Conservation (phyloP, 2,329 filamentous ascomycete genomes). For the Scolecobasidium constrictum region DNA sequence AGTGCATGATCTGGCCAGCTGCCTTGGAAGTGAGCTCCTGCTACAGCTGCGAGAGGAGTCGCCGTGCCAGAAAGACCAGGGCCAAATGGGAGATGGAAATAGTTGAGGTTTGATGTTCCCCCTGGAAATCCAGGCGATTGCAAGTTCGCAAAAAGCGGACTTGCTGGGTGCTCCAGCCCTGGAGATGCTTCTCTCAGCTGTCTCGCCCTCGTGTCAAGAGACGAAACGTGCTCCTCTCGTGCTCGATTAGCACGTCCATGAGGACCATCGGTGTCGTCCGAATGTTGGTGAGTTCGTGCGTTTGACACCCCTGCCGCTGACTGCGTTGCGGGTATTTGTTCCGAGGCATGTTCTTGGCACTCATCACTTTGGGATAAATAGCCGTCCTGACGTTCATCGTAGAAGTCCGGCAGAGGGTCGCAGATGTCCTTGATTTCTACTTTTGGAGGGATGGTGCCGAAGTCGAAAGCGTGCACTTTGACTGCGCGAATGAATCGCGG, state of each 20-base stretch:
- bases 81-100: slow-evolving; percentile 62
- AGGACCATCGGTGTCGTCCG: neutral
- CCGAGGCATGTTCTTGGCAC: neutral
- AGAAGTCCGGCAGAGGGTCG: slow-evolving; percentile 91
- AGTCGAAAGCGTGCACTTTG: slow-evolving; percentile 86
- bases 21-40: slow-evolving; percentile 53
- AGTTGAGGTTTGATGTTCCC: slow-evolving; percentile 66
- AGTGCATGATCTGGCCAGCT: slow-evolving; percentile 30
- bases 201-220: slow-evolving; percentile 5
- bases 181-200: neutral
- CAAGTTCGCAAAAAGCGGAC: slow-evolving; percentile 2
- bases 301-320: slow-evolving; percentile 19
- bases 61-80: slow-evolving; percentile 63
- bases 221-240: neutral
- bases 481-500: slow-evolving; percentile 96
- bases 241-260: slow-evolving; percentile 26
- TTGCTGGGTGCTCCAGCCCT: neutral
- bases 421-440: slow-evolving; percentile 95
- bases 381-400: slow-evolving; percentile 58
- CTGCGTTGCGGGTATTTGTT: slow-evolving; percentile 1
- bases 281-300: neutral
- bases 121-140: slow-evolving; percentile 50
- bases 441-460: slow-evolving; percentile 71
- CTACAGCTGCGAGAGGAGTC: slow-evolving; percentile 69
- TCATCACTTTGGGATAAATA: slow-evolving; percentile 2